Conservation (phyloP, 305 asterid species). For the Nicotiana rustica region DNA sequence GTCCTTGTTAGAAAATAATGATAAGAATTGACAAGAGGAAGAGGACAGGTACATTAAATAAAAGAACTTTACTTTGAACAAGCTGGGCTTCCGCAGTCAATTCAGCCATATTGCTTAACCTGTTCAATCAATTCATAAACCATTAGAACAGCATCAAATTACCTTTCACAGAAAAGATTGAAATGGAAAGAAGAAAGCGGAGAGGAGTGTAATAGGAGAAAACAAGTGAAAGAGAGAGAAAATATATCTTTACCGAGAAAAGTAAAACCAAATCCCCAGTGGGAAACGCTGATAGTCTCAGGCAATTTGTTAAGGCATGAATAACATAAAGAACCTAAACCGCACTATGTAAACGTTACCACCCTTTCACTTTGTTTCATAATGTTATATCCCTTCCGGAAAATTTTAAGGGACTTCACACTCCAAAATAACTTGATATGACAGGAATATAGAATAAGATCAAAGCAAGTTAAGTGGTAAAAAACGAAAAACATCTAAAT, state of each 20-base stretch:
- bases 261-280: neutral
- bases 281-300: neutral
- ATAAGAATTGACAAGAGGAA: conserved; percentile 15
- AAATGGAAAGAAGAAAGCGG: neutral
- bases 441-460: neutral
- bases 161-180: neutral
- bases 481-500: neutral
- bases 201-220: neutral
- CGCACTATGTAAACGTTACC: neutral
- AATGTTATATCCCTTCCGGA: neutral
- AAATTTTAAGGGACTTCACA: neutral
- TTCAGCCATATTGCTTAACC: conserved; percentile 34
- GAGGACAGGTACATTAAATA: conserved; percentile 17
- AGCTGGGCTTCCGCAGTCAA: conserved; percentile 33
- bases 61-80: conserved; percentile 33
- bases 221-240: neutral
- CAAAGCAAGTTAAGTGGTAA: neutral
- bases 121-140: conserved; percentile 18
- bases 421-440: neutral
- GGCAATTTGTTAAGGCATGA: neutral
- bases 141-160: conserved; percentile 5
- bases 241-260: neutral
- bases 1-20: neutral
- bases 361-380: neutral
- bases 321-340: conserved; percentile 9